Conservation (phyloP, 2,329 filamentous ascomycete genomes). For the Verticillium isaacii region DNA sequence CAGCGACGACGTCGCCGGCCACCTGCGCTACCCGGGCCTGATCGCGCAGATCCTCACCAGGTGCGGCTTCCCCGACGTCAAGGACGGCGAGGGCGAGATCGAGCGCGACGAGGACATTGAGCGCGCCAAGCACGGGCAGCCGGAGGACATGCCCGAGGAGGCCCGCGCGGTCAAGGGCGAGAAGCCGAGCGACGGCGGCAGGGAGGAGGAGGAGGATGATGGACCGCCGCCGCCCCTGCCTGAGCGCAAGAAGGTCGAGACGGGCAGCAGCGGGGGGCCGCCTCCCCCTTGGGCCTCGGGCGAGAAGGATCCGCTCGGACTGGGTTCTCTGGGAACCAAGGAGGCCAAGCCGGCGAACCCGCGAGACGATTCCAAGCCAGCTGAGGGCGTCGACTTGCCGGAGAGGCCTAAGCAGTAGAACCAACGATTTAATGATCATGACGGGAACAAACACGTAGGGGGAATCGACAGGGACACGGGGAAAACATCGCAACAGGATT, state of each 20-base stretch:
- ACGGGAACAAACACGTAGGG: no score
- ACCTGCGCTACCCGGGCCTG: constrained; percentile 47
- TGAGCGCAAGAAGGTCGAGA: neutral
- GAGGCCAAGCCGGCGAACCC: neutral
- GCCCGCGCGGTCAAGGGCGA: neutral
- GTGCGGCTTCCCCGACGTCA: constrained; percentile 45
- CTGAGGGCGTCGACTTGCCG: neutral
- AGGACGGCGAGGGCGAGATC: constrained; percentile 37
- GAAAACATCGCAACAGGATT: neutral
- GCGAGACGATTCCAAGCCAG: neutral
- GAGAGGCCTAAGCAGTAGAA: neutral
- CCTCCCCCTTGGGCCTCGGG: neutral
- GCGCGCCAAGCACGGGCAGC: constrained; percentile 23
- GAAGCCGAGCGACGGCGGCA: neutral
- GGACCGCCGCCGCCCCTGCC: neutral
- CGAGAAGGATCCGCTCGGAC: neutral
- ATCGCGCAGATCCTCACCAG: constrained; percentile 45
- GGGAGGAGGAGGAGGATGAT: neutral
- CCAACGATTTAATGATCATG: no score
- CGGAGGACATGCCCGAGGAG: constrained; percentile 1
- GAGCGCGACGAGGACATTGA: constrained; percentile 43
- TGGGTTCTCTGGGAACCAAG: neutral
- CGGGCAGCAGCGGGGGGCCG: neutral
- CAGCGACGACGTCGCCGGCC: constrained; percentile 47
- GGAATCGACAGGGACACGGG: no score